A percentile compares a stretch with the other conserved stretches of the same genome.
Evolutionary conservation across 169 alveolate species (phyloP).

Genomic region (Cryptosporidium parvum): DNA sequence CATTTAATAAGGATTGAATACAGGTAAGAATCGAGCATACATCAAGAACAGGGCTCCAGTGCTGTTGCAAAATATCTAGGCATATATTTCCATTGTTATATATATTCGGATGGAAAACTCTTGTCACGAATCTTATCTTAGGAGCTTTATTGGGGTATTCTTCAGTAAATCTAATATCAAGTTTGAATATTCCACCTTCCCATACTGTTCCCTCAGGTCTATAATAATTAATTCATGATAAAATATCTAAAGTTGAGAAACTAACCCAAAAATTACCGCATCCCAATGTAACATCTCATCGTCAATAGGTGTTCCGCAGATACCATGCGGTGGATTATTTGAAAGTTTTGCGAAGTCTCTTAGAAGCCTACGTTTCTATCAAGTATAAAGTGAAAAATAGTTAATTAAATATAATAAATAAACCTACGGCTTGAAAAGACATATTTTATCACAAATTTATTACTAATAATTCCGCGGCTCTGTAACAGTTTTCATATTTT

Average conservation of each 20-base stretch:
- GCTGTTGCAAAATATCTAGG: constrained; percentile 86
- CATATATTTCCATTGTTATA: constrained; percentile 87
- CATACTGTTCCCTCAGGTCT: constrained; percentile 89
- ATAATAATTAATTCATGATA: background rate
- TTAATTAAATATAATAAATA: background rate
- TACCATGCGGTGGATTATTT: constrained; percentile 83
- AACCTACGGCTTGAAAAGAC: constrained; percentile 75
- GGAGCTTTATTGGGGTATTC: constrained; percentile 90
- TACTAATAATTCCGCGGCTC: constrained; percentile 15
- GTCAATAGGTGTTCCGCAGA: constrained; percentile 86
- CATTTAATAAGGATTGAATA: constrained; percentile 86
- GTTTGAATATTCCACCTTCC: constrained; percentile 89
- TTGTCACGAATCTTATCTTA: constrained; percentile 82
- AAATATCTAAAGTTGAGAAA: background rate
- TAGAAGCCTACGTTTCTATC: constrained; percentile 79
- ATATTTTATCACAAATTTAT: constrained; percentile 9
- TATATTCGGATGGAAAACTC: constrained; percentile 89
- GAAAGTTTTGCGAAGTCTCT: constrained; percentile 83
- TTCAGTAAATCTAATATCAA: constrained; percentile 84
- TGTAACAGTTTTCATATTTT: background rate
- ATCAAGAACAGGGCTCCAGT: constrained; percentile 90
- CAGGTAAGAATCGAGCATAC: constrained; percentile 87
- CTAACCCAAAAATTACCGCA: constrained; percentile 87
- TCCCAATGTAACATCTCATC: constrained; percentile 87
- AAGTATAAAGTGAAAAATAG: background rate